phyloP scores from a whole-genome alignment of 2,329 filamentous ascomycete species.

The Arthrinium puccinioides region DNA sequence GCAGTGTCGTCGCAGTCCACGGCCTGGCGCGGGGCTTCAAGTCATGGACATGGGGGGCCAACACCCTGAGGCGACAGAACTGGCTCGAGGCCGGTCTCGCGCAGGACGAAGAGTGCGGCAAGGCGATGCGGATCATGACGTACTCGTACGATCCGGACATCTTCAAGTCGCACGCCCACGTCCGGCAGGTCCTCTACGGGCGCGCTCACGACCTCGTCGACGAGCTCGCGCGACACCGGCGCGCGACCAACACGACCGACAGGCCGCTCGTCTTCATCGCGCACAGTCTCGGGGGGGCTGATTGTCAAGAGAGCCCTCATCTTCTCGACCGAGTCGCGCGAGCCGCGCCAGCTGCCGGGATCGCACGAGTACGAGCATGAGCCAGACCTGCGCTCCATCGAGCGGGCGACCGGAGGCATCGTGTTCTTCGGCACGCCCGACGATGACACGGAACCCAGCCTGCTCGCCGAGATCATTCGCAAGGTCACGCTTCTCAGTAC shows the following conservation, averaged over 20 bases:
- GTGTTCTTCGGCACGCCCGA: neutral
- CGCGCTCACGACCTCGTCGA: neutral
- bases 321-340: neutral
- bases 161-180: neutral
- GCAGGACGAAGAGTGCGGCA: neutral
- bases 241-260: neutral
- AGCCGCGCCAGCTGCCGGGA: too few species aligned
- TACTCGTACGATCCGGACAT: neutral
- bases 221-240: neutral
- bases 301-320: neutral
- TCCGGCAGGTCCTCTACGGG: neutral
- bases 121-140: neutral
- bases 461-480: neutral
- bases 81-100: neutral
- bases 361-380: too few species aligned
- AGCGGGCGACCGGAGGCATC: neutral
- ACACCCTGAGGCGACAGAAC: neutral
- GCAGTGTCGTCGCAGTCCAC: neutral
- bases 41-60: neutral
- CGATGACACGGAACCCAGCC: neutral
- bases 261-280: neutral
- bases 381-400: neutral
- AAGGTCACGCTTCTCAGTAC: neutral
- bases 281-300: neutral
- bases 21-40: neutral